phyloP scores from a whole-genome alignment of 108 stramenopile species.

The Skeletonema grethae region DNA sequence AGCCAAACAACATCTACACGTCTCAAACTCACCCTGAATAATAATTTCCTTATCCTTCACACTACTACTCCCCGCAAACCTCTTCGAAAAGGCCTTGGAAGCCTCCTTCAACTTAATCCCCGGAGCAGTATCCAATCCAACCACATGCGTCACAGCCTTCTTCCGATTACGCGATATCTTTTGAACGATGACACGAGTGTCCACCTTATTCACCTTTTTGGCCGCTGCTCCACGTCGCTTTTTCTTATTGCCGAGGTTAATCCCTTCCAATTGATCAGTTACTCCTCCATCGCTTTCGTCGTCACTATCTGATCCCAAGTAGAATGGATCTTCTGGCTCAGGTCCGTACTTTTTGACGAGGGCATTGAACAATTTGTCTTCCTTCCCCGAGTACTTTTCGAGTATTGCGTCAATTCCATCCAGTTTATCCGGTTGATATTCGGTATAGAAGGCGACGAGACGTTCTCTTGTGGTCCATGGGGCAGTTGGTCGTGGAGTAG shows the following conservation, averaged over 20 bases:
- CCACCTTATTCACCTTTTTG: slow-evolving; percentile 63
- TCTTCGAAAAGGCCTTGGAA: slow-evolving; percentile 87
- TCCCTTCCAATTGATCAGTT: slow-evolving; percentile 43
- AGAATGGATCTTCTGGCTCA: slow-evolving; percentile 87
- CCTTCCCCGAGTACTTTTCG: slow-evolving; percentile 88
- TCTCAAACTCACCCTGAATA: slow-evolving; percentile 61
- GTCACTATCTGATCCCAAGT: slow-evolving; percentile 54
- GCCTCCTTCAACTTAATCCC: slow-evolving; percentile 94
- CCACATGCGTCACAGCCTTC: slow-evolving; percentile 88
- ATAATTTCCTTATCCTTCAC: slow-evolving; percentile 97
- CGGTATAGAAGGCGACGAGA: slow-evolving; percentile 78
- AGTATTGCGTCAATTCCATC: slow-evolving; percentile 68
- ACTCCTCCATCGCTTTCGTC: slow-evolving; percentile 39
- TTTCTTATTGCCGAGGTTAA: slow-evolving; percentile 56
- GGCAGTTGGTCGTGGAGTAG: slow-evolving; percentile 25
- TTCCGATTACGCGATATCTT: slow-evolving; percentile 79
- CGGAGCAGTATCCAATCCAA: slow-evolving; percentile 91
- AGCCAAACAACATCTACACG: background rate
- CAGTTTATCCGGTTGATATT: slow-evolving; percentile 88
- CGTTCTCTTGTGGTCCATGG: slow-evolving; percentile 87
- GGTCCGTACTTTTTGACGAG: slow-evolving; percentile 89
- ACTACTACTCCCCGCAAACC: slow-evolving; percentile 90
- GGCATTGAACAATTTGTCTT: slow-evolving; percentile 88
- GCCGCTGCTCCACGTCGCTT: slow-evolving; percentile 82
- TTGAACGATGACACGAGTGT: slow-evolving; percentile 83